Percentiles rank a stretch among this genome's conserved stretches.
These are phyloP conservation scores for Hyphopichia burtonii DNA, from an alignment of 1,139 yeast species.

Conservation along the genomic window DNA sequence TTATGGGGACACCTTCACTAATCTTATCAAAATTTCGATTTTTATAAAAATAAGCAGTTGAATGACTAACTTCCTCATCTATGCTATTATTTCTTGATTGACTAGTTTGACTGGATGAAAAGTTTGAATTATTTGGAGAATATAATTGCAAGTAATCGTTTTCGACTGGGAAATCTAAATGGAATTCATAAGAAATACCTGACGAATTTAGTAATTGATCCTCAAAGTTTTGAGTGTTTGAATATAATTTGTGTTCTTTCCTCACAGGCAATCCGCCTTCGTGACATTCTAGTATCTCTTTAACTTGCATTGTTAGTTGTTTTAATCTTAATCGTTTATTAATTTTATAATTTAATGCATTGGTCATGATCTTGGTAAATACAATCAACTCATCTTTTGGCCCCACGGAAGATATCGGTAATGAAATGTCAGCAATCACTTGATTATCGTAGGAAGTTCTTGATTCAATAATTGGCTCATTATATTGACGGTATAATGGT, in stretches of 20 bases:
- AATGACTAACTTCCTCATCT: not conserved
- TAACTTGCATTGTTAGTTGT: constrained; percentile 46
- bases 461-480: constrained; percentile 46
- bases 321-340: constrained; percentile 43
- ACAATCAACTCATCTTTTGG: constrained; percentile 47
- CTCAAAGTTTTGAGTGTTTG: constrained; percentile 26
- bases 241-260: constrained; percentile 31
- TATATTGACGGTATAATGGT: constrained; percentile 53
- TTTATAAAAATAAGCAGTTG: constrained; percentile 14
- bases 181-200: constrained; percentile 27
- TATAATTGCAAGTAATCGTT: constrained; percentile 36
- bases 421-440: constrained; percentile 38
- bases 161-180: constrained; percentile 34
- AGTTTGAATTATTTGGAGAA: constrained; percentile 5
- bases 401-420: constrained; percentile 51
- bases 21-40: constrained; percentile 19
- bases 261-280: constrained; percentile 48
- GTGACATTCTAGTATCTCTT: constrained; percentile 49
- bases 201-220: constrained; percentile 27
- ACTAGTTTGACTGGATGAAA: not conserved
- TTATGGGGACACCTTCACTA: constrained; percentile 43
- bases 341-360: constrained; percentile 31
- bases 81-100: not conserved
- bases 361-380: constrained; percentile 37
- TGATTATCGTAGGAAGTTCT: constrained; percentile 41